Conservation (phyloP, 78 protist genomes). For the Speleostelium caveatum region DNA sequence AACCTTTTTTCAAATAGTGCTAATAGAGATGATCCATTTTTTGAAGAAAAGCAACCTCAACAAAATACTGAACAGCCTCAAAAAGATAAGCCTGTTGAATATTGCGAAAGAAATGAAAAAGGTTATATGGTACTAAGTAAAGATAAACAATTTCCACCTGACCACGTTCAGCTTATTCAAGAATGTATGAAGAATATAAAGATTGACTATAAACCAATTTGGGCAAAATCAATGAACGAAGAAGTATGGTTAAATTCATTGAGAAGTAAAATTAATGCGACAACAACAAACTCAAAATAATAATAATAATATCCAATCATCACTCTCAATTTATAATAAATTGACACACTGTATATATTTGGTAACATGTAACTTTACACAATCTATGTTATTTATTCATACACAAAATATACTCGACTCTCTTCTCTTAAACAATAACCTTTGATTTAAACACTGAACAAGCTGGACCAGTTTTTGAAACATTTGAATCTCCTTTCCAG, state of each 20-base stretch:
- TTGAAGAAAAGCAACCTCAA: not conserved
- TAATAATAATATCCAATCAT: too few species aligned
- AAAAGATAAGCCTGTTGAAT: constrained; percentile 4
- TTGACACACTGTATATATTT: too few species aligned
- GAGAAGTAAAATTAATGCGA: constrained; percentile 24
- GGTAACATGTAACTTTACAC: too few species aligned
- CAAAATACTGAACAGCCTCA: not conserved
- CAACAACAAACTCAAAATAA: too few species aligned
- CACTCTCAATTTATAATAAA: too few species aligned
- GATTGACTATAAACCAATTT: constrained; percentile 36
- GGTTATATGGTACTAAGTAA: constrained; percentile 60
- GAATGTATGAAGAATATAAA: constrained; percentile 76
- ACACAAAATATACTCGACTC: too few species aligned
- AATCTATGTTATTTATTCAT: too few species aligned
- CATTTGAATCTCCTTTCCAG: constrained; percentile 28
- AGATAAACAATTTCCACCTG: constrained; percentile 69
- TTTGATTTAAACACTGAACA: constrained; percentile 35
- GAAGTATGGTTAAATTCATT: constrained; percentile 43
- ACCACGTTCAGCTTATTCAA: constrained; percentile 31
- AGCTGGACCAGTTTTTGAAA: constrained; percentile 84
- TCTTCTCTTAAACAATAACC: not conserved
- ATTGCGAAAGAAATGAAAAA: constrained; percentile 55
- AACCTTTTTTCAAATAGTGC: constrained; percentile 39
- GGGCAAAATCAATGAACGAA: constrained; percentile 9
- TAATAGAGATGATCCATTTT: constrained; percentile 28